Evolutionary conservation across 2,329 filamentous ascomycete species (phyloP).

Genomic region (Canariomyces notabilis): DNA sequence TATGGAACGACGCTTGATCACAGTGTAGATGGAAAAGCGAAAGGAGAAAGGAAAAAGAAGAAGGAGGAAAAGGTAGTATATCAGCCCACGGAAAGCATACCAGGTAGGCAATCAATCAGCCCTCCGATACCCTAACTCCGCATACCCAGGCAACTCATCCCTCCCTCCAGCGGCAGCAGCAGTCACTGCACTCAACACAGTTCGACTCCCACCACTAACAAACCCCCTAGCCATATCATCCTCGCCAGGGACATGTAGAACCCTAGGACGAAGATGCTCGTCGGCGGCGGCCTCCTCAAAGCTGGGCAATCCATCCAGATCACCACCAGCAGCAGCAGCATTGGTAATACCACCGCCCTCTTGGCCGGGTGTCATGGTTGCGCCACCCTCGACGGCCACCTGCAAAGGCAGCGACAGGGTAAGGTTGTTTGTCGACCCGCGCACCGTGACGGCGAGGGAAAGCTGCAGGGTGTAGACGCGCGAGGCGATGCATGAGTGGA

Average conservation of each 20-base stretch:
- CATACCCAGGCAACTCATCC: constrained; percentile 29
- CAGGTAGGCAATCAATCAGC: background rate
- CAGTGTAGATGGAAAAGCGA: too few species aligned
- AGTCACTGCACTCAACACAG: background rate
- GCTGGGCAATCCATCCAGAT: constrained; percentile 36
- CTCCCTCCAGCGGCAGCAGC: constrained; percentile 13
- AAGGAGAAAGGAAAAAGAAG: too few species aligned
- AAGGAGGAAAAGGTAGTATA: too few species aligned
- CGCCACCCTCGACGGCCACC: constrained; percentile 39
- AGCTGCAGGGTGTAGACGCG: constrained; percentile 50
- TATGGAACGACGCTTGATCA: too few species aligned
- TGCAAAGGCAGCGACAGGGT: constrained; percentile 47
- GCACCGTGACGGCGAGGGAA: constrained; percentile 36
- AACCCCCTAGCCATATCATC: constrained; percentile 2
- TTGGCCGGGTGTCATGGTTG: too few species aligned
- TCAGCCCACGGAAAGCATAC: too few species aligned
- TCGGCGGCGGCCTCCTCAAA: constrained; percentile 48
- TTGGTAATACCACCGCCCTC: too few species aligned
- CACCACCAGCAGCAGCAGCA: background rate
- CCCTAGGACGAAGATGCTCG: constrained; percentile 38
- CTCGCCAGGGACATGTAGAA: constrained; percentile 33
- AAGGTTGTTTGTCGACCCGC: constrained; percentile 37
- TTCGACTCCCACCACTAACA: constrained; percentile 1
- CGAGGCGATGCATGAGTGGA: constrained; percentile 53
- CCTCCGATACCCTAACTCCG: constrained; percentile 6